Conservation (phyloP, 495 filamentous ascomycete genomes). For the Talaromyces borbonicus region DNA sequence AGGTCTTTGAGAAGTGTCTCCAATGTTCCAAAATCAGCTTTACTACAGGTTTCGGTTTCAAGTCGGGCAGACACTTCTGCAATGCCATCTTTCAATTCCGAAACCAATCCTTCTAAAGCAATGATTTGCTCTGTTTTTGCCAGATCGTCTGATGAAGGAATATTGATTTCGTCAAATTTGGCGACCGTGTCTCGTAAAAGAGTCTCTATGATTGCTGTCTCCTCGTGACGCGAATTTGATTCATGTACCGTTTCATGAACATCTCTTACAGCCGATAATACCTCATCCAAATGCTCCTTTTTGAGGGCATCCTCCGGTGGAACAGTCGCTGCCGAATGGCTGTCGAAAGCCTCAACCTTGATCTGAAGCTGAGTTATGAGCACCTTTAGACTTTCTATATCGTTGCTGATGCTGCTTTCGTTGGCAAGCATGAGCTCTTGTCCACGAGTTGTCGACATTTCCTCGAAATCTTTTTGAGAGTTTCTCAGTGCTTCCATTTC, state of each 20-base stretch:
- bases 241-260: conserved; percentile 47
- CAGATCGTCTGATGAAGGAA: conserved; percentile 47
- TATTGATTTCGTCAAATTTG: conserved; percentile 65
- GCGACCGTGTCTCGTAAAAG: conserved; percentile 77
- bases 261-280: conserved; percentile 47
- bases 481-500: conserved; percentile 72
- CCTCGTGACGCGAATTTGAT: conserved; percentile 53
- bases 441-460: conserved; percentile 29
- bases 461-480: conserved; percentile 28
- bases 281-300: conserved; percentile 50
- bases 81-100: conserved; percentile 61
- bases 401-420: conserved; percentile 43
- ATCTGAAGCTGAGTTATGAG: conserved; percentile 71
- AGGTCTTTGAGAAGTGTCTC: conserved; percentile 69
- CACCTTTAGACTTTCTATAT: conserved; percentile 73
- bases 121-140: conserved; percentile 71
- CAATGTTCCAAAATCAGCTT: conserved; percentile 66
- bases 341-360: conserved; percentile 75
- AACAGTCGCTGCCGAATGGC: conserved; percentile 41
- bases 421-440: conserved; percentile 50
- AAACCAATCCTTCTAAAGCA: conserved; percentile 56
- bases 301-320: conserved; percentile 32
- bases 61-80: conserved; percentile 46
- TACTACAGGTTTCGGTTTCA: conserved; percentile 54
- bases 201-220: conserved; percentile 80